Conservation (phyloP, 768 basidiomycete genomes). For the Boletus speciosus region DNA sequence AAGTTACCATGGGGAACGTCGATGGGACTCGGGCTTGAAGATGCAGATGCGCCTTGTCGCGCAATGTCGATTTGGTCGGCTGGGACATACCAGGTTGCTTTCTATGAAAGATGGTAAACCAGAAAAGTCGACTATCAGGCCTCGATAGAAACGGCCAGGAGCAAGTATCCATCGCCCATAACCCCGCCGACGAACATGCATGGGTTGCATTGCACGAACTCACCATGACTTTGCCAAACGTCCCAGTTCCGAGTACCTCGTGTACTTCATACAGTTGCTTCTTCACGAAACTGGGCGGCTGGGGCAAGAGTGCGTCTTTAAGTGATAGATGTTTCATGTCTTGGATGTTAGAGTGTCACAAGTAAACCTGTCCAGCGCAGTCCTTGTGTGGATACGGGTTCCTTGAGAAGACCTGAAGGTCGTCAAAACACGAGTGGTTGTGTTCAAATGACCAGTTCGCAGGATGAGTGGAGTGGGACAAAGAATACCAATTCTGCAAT, state of each 20-base stretch:
- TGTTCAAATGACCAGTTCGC: neutral
- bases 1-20: slow-evolving; percentile 21
- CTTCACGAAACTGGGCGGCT: slow-evolving; percentile 83
- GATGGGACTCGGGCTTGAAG: slow-evolving; percentile 19
- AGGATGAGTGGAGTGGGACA: slow-evolving; percentile 1
- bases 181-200: neutral
- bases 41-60: slow-evolving; percentile 53
- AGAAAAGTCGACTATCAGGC: neutral
- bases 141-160: neutral
- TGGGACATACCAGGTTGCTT: slow-evolving; percentile 77
- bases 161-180: neutral
- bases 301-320: slow-evolving; percentile 66
- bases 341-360: neutral
- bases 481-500: neutral
- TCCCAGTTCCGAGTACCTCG: slow-evolving; percentile 72
- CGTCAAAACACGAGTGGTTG: neutral
- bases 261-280: slow-evolving; percentile 80
- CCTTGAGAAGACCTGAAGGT: neutral
- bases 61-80: slow-evolving; percentile 53
- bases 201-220: slow-evolving; percentile 22
- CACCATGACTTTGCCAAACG: slow-evolving; percentile 90
- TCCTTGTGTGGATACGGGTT: neutral
- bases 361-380: neutral
- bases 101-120: slow-evolving; percentile 35
- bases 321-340: slow-evolving; percentile 36